Base-by-base conservation (phyloP, 805 yeast species). In the Wickerhamomyces bovis region DNA sequence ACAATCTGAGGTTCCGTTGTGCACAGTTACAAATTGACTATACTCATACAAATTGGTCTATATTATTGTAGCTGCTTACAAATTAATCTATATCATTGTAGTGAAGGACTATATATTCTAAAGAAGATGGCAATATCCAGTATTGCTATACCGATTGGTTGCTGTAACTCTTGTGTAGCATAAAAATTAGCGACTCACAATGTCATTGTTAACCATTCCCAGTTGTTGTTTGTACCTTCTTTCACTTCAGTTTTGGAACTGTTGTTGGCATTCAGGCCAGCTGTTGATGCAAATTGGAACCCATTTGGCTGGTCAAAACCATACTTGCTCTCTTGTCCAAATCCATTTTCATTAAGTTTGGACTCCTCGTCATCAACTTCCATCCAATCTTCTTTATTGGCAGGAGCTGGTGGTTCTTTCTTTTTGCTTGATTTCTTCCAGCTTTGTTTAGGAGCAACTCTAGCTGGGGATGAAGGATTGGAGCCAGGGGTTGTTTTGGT, bases 201-300 rank as follows among this genome's bases (percentile, higher is more conserved):
- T 6, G 61, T 53, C 55, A 60, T 51, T 1, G 62, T 57, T 9
- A 60, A 33, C 64, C 64, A 60, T 43, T 60, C 64, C 64, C 64
- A 60, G 43, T 58, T 60, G 26, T 57, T 60, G 38, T 54, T 58
- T 9, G 56, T 23, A 12, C 36, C 36, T 16, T 33, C 36, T 18
- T 33, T 33, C 8, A 20, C 8, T 3, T 33, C 36, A 3, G 19
- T 20, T 33, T 33, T 33, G 33, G 13, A 21, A 6, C 26, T 13
- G 25, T 20, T 38, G 39, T 38, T 38, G 33, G 18, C 36, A 33
- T 11, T 33, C 20, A 28, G 19, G 39, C 43, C 41, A 15, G 33
- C 20, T 41, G 44, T 26, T 40, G 44, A 19, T 19, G 36, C 38
- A 35, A 44, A 48, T 23, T 48, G 48, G 20, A 48, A 48, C 5